Evolutionary conservation across 495 filamentous ascomycete genomes (phyloP), one percentile per base, ranked within the genome.

Genomic region (Lentithecium fluviatile): DNA sequence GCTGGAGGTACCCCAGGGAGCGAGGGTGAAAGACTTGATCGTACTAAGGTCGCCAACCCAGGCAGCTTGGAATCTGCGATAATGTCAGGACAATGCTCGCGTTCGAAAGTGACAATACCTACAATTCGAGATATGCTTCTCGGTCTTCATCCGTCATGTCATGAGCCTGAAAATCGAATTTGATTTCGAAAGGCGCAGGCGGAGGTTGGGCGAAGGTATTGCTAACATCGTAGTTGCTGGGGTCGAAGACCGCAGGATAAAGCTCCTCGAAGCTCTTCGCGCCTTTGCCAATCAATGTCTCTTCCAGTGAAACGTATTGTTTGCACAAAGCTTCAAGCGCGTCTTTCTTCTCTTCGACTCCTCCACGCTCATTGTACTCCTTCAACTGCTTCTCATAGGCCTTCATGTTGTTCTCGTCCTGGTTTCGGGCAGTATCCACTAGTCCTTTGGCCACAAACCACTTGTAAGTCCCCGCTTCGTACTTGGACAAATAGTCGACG

Each of bases 201-300:
- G 21, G 19, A 11, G 21, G 12, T 17, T 66, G 23, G 26, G 57
- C 5, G 8, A 29, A 23, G 5, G 42, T 45, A n/a, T 6, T 6
- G 32, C 46, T 12, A 52, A 48, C 20, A 64, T 64, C 8, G 71
- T 53, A 32, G 74, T 71, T 46, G 15, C 46, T 1, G 36, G n/a
- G 25, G 34, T 20, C 34, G 13, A 47, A 25, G 1, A 32, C 19
- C 0, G 84, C 76, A 0, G 88, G 87, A 70, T 85, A 74, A 19
- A 88, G 71, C 53, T 92, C 79, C 19, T 69, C 46, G 66, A 85
- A 90, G 0, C 81, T 80, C 70, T 89, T 90, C 13, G 82, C 88
- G 0, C 79, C 83, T 38, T 74, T 79, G 12, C 71, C 73, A 4
- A 85, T 32, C 38, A 93, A 70, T 0, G 70, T 64, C 0, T 70